These are phyloP conservation scores for Diplogelasinospora grovesii DNA, from an alignment of 495 filamentous ascomycete genomes.

Conservation along the genomic window DNA sequence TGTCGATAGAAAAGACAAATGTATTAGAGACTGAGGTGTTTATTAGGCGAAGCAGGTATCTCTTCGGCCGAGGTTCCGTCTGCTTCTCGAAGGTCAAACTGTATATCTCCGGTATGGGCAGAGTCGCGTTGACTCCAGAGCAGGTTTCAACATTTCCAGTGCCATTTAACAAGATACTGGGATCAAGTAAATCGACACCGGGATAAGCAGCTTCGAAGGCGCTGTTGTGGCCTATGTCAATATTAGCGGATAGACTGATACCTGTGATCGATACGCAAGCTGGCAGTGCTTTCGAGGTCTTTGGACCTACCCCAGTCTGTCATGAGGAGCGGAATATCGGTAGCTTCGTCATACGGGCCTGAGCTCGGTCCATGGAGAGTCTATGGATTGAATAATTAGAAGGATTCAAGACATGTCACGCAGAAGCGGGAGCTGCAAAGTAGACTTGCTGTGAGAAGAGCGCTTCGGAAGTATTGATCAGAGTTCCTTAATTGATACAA, in stretches of 20 bases:
- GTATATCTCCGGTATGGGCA: slow-evolving; percentile 3
- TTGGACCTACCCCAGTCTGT: slow-evolving; percentile 33
- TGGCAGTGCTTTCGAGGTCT: no score
- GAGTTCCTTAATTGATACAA: no score
- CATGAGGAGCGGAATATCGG: slow-evolving; percentile 16
- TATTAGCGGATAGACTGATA: background rate
- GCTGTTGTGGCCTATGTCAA: slow-evolving; percentile 7
- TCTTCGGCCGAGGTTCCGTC: slow-evolving; percentile 19
- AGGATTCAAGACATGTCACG: background rate
- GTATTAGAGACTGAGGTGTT: slow-evolving; percentile 35
- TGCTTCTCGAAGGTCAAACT: slow-evolving; percentile 2
- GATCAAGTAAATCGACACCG: background rate
- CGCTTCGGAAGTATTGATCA: no score
- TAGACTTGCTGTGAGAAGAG: no score
- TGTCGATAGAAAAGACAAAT: slow-evolving; percentile 33
- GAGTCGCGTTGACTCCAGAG: background rate
- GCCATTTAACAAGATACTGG: slow-evolving; percentile 27
- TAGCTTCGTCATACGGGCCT: slow-evolving; percentile 35
- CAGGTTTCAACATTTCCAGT: slow-evolving; percentile 22
- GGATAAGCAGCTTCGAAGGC: slow-evolving; percentile 2
- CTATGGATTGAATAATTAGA: background rate
- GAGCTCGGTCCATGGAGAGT: slow-evolving; percentile 43
- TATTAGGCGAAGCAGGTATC: slow-evolving; percentile 46
- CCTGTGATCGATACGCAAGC: slow-evolving; percentile 1
- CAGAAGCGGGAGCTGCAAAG: no score